Conservation (phyloP, 768 basidiomycete genomes). For the Boletellus ananas region DNA sequence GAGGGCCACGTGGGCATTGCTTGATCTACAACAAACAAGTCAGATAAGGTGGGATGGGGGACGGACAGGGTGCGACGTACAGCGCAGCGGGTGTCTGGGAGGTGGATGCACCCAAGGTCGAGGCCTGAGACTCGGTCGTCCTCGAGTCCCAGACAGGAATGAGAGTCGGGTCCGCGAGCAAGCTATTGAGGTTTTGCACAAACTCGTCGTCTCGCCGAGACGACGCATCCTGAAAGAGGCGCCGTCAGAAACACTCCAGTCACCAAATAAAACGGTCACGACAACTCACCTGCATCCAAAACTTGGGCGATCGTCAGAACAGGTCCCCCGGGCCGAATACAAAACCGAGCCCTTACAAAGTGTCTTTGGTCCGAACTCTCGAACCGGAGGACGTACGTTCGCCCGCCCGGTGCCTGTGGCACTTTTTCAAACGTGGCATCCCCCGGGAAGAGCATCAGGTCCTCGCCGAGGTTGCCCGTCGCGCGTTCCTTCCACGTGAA, state of each 20-base stretch:
- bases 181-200: slow-evolving; percentile 63
- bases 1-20: slow-evolving; percentile 4
- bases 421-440: slow-evolving; percentile 83
- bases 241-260: neutral
- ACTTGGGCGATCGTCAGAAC: slow-evolving; percentile 40
- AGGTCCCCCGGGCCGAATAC: neutral
- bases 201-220: slow-evolving; percentile 68
- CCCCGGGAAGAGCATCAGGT: slow-evolving; percentile 81
- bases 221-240: slow-evolving; percentile 55
- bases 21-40: slow-evolving; percentile 5
- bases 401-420: slow-evolving; percentile 55
- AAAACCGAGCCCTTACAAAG: slow-evolving; percentile 56
- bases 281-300: slow-evolving; percentile 76
- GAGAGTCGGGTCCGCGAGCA: slow-evolving; percentile 64
- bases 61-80: slow-evolving; percentile 15
- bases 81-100: slow-evolving; percentile 32
- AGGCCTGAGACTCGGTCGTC: slow-evolving; percentile 40
- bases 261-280: neutral
- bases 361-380: slow-evolving; percentile 85
- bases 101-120: slow-evolving; percentile 32
- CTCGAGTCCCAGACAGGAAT: slow-evolving; percentile 54
- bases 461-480: slow-evolving; percentile 62
- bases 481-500: slow-evolving; percentile 77
- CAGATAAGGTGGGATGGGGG: neutral
- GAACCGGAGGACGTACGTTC: slow-evolving; percentile 88